Base-by-base conservation (phyloP, 2,329 filamentous ascomycete genomes). In the Alternaria conjuncta region DNA sequence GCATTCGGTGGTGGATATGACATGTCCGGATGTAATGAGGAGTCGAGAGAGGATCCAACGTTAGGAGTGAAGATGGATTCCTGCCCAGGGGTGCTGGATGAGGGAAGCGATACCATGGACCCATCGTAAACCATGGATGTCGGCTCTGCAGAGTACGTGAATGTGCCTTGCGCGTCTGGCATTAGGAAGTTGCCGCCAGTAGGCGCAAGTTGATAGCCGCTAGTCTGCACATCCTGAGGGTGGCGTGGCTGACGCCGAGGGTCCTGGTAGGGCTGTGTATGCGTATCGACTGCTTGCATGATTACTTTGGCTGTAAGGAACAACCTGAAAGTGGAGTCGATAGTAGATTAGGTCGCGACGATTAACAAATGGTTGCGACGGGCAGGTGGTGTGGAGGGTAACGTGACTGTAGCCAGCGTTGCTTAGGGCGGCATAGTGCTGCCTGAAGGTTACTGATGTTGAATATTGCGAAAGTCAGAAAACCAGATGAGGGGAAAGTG, bases 141-240 rank as follows among this genome's bases (percentile, higher is more conserved):
- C 6, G 77, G 78, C 66, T 80, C 78, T 10, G 78, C 75, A 61
- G 76, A 78, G 57, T 75, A 78, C 47, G 71, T 69, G 65, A 79
- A 80, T 68, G 67, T 67, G 71, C 71, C 73, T 75, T 79, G 77
- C 25, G 71, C 55, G 59, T 77, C 73, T 62, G 73, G 67, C 54
- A 78, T 67, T 28, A 76, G 59, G 57, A 77, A 73, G 50, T 71
- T 72, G 30, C 70, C 69, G 59, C 57, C 65, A 46, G 61, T 61
- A 50, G 67, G 65, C 21, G 64, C 61, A 44, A 72, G 63, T 55
- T 67, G 63, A 55, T 74, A 78, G 55, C 65, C 69, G 57, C 70
- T 75, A 56, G 67, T 62, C 58, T 73, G 69, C 66, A 69, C 72
- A 72, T 75, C 73, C 43, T 79, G 72, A 66, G 65, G 68, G 71